Conservation (phyloP, 768 basidiomycete species). For the Russula abietina region DNA sequence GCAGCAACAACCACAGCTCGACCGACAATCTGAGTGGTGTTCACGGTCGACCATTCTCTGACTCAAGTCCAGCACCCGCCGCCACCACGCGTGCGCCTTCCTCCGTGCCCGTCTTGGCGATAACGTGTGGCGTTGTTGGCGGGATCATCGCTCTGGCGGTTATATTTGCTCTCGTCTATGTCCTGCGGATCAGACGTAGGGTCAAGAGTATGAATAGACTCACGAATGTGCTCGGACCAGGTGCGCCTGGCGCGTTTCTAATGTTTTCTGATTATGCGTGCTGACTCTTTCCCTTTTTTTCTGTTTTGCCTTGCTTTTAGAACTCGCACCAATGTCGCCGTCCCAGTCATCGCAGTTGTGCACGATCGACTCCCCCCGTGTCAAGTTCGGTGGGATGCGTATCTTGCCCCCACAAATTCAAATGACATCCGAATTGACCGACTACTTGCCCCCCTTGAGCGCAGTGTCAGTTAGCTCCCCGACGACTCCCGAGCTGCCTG, state of each 20-base stretch:
- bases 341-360: neutral
- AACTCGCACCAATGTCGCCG: constrained; percentile 1
- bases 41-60: neutral
- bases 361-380: neutral
- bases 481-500: neutral
- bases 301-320: neutral
- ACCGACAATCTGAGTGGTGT: neutral
- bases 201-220: constrained; percentile 1
- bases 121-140: neutral
- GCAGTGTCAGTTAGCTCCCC: neutral
- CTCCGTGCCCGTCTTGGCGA: neutral
- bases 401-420: neutral
- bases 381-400: neutral
- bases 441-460: neutral
- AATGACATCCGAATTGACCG: neutral
- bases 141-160: neutral
- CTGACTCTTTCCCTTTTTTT: neutral
- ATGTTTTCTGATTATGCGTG: neutral
- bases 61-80: neutral
- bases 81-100: no score
- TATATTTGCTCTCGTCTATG: constrained; percentile 5
- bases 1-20: neutral
- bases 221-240: constrained; percentile 15
- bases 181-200: constrained; percentile 8
- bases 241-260: neutral